Evolutionary conservation across 2,329 filamentous ascomycete species (phyloP).

Genomic region (Hypoxylon rubiginosum): DNA sequence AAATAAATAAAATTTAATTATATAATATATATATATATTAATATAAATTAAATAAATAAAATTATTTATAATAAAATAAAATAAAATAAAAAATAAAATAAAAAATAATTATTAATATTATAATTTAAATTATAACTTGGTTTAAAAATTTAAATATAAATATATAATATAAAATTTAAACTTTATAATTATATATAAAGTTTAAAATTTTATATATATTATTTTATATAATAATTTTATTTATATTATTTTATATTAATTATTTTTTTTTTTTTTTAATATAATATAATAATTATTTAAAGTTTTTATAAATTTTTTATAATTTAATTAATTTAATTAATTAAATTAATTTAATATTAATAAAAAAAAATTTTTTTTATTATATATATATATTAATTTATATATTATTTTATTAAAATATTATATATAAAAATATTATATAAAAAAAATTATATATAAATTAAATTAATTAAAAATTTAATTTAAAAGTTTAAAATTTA

Average conservation of each 20-base stretch:
- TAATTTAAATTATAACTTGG: too few relatives aligned
- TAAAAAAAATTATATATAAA: too few relatives aligned
- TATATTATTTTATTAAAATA: too few relatives aligned
- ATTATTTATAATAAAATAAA: neutral
- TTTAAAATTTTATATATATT: slow-evolving; percentile 5
- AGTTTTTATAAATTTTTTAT: neutral
- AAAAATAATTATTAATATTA: neutral
- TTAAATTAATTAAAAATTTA: too few relatives aligned
- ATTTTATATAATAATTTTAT: neutral
- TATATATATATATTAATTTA: too few relatives aligned
- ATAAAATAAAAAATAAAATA: too few relatives aligned
- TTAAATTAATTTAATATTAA: too few relatives aligned
- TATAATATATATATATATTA: neutral
- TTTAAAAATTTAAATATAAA: neutral
- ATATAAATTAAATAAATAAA: too few relatives aligned
- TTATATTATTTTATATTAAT: neutral
- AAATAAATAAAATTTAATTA: neutral
- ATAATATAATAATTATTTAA: neutral
- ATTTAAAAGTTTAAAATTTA: too few relatives aligned
- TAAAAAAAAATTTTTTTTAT: too few relatives aligned
- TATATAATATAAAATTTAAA: slow-evolving; percentile 4
- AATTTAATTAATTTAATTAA: neutral
- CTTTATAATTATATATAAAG: neutral
- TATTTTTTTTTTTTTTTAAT: too few relatives aligned
- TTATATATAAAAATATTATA: too few relatives aligned